These are phyloP conservation scores for Amaranthus tricolor DNA, from an alignment of 179 eudicot species.

Conservation along the genomic window DNA sequence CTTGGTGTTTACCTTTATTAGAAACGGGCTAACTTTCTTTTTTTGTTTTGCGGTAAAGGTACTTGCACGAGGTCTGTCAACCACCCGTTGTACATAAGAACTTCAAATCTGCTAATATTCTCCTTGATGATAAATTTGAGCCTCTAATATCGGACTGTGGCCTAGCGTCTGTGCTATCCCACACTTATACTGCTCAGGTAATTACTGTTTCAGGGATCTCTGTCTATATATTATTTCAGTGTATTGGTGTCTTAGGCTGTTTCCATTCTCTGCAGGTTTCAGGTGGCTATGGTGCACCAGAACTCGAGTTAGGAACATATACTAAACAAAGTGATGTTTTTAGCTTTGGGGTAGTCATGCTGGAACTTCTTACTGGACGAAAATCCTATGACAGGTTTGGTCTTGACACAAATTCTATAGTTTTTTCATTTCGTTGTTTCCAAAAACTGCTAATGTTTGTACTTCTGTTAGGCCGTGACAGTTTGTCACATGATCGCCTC, in stretches of 20 bases:
- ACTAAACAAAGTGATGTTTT: slow-evolving; percentile 79
- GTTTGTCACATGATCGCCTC: too few relatives aligned
- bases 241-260: not conserved
- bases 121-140: slow-evolving; percentile 59
- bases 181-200: slow-evolving; percentile 56
- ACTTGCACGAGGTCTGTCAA: slow-evolving; percentile 70
- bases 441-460: not conserved
- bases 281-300: slow-evolving; percentile 82
- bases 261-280: slow-evolving; percentile 30
- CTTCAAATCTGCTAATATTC: slow-evolving; percentile 73
- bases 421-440: not conserved
- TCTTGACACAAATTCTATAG: not conserved
- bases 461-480: too few relatives aligned
- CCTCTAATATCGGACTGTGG: slow-evolving; percentile 79
- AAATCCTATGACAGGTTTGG: slow-evolving; percentile 79
- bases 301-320: slow-evolving; percentile 77
- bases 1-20: not conserved
- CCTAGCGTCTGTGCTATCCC: slow-evolving; percentile 52
- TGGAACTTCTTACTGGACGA: slow-evolving; percentile 80
- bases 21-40: not conserved
- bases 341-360: slow-evolving; percentile 93
- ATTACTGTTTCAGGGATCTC: not conserved
- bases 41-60: slow-evolving; percentile 42
- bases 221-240: not conserved
- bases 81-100: slow-evolving; percentile 72